Evolutionary conservation across 495 filamentous ascomycete genomes (phyloP).

Genomic region (Trichoderma asperelloides): DNA sequence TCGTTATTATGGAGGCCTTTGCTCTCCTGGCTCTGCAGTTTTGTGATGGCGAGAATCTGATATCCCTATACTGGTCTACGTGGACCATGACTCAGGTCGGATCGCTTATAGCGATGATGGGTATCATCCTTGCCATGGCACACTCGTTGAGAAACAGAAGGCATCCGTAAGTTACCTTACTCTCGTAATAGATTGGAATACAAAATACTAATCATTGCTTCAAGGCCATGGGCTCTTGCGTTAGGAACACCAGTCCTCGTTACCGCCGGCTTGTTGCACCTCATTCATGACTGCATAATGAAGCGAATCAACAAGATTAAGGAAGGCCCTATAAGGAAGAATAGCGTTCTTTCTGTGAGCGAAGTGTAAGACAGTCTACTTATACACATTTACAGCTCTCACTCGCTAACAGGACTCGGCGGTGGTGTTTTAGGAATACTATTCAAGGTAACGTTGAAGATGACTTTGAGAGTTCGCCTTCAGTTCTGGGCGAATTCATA

Average conservation of each 20-base stretch:
- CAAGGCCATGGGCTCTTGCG: constrained; percentile 36
- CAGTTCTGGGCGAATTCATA: constrained; percentile 5
- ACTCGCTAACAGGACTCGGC: not conserved
- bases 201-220: not conserved
- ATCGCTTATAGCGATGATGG: constrained; percentile 38
- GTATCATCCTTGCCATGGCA: constrained; percentile 31
- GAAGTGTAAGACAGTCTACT: not conserved
- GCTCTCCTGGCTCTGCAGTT: constrained; percentile 34
- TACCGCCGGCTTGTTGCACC: constrained; percentile 33
- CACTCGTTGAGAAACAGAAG: constrained; percentile 29
- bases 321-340: not conserved
- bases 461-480: not conserved
- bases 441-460: not conserved
- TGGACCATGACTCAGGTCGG: constrained; percentile 41
- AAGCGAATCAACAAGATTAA: constrained; percentile 1
- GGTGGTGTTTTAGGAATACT: not conserved
- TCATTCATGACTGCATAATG: constrained; percentile 20
- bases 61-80: constrained; percentile 39
- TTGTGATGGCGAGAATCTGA: constrained; percentile 41
- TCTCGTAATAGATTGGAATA: not conserved
- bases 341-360: not conserved
- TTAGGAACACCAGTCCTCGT: constrained; percentile 43
- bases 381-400: not conserved
- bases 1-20: constrained; percentile 34
- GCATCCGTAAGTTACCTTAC: constrained; percentile 25